Percentiles rank a stretch among this genome's conserved stretches.
These are phyloP conservation scores for Alloascoidea hylecoeti DNA, from an alignment of 805 yeast genomes.

Conservation along the genomic window DNA sequence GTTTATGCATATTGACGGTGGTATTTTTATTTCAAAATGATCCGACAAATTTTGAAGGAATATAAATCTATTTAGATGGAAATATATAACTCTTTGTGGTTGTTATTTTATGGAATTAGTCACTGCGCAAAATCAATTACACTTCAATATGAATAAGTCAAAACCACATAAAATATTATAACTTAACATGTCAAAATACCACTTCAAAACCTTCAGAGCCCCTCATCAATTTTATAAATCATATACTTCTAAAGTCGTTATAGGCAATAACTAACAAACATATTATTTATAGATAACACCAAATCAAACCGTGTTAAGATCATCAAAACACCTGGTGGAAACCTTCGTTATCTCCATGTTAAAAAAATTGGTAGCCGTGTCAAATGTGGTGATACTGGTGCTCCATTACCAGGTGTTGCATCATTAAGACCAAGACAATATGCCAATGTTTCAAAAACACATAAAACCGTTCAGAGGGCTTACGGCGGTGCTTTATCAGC, in stretches of 20 bases:
- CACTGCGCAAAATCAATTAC: no score
- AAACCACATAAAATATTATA: no score
- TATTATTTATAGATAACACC: conserved; percentile 74
- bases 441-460: conserved; percentile 89
- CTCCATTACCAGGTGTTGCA: conserved; percentile 73
- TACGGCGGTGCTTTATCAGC: conserved; percentile 99
- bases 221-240: no score
- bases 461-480: conserved; percentile 97
- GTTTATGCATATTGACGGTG: conserved; percentile 1
- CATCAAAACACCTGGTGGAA: conserved; percentile 99
- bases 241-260: no score
- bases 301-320: conserved; percentile 98
- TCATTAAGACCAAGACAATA: conserved; percentile 97
- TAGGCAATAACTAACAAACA: conserved; percentile 5
- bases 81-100: no score
- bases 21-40: neutral
- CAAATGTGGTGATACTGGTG: conserved; percentile 59
- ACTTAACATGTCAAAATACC: no score
- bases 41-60: neutral
- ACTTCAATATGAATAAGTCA: no score
- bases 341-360: conserved; percentile 94
- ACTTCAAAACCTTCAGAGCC: no score
- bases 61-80: no score
- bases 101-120: no score
- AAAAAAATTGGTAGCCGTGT: conserved; percentile 75